Evolutionary conservation across 208 protist species (phyloP), one percentile per base, ranked within the genome.

Genomic region (Polymyxa betae): DNA sequence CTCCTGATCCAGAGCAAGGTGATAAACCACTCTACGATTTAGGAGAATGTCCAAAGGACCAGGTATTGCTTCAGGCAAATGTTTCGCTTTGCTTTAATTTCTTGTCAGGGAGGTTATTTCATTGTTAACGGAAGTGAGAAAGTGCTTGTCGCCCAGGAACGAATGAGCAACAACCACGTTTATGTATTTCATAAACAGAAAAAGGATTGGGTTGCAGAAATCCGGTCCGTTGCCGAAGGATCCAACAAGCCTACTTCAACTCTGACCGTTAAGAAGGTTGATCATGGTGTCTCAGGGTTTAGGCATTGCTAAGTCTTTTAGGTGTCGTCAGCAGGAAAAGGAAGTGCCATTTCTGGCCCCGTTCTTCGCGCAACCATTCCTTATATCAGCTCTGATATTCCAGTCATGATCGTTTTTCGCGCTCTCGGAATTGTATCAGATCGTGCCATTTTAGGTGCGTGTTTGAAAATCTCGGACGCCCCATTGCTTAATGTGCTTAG

Each of bases 101-200:
- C 64, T 45, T 90, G 88, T 44, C 90, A 93, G 90, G 98, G 98
- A 54, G 98, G 98, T 72, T 99, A 99, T 92, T 99, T 99, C 93
- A 95, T 99, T 38, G 96, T 99, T 54, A 99, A 98, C 91, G 98
- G 98, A 45, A 93, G 93, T n/a, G 98, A 99, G 91, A 98, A 98
- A 92, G 97, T 98, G 0, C 92, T 98, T 20, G 95, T 98, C 68
- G 96, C 96, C 0, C 96, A 98, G 91, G 96, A 98, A 90, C 93
- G 94, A 35, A 97, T 98, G 94, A 93, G 94, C 38, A 91, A 94
- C 45, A 99, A 99, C 90, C 93, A 97, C 45, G 96, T 99, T 0
- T 98, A 97, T 89, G 97, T 98, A 5, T 98, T 99, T 93, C 95
- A 95, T 91, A 98, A 98, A n/a, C 68, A 89, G 29, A 97, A 97